Percentiles rank a stretch among this genome's conserved stretches.
phyloP scores from a whole-genome alignment of 768 basidiomycete genomes.

The Russula sp. region DNA sequence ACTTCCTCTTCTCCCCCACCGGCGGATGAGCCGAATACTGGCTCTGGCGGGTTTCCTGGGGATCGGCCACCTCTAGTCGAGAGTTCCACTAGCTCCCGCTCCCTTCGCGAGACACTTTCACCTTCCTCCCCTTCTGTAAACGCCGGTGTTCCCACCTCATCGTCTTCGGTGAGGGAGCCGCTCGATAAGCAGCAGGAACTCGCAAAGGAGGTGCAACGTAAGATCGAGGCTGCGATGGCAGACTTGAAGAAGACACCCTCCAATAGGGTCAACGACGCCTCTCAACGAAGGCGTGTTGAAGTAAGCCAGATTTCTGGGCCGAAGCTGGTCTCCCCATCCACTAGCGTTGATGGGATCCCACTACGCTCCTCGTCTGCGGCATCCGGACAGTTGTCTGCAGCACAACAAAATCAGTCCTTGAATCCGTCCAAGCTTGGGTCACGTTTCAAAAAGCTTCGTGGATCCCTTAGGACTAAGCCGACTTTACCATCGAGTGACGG shows the following conservation, averaged over 20 bases:
- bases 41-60: constrained; percentile 49
- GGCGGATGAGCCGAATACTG: constrained; percentile 7
- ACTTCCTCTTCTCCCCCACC: constrained; percentile 26
- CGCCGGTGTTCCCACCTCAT: background rate
- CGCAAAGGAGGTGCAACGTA: constrained; percentile 17
- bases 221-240: constrained; percentile 31
- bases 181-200: constrained; percentile 18
- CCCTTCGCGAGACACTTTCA: constrained; percentile 37
- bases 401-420: constrained; percentile 15
- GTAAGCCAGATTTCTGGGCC: constrained; percentile 35
- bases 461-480: constrained; percentile 53
- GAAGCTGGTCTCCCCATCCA: constrained; percentile 35
- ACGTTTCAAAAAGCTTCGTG: constrained; percentile 64
- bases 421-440: constrained; percentile 54
- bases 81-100: constrained; percentile 36
- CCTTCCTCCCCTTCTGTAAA: constrained; percentile 24
- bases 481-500: constrained; percentile 46
- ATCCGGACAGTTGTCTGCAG: constrained; percentile 20
- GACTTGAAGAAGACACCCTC: constrained; percentile 36
- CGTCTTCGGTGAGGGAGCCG: background rate
- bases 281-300: constrained; percentile 29
- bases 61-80: constrained; percentile 40
- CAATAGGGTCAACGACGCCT: constrained; percentile 27
- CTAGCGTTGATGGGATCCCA: constrained; percentile 32
- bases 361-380: constrained; percentile 24